Base-by-base conservation (phyloP, 331 rosid species). In the Cydonia oblonga region DNA sequence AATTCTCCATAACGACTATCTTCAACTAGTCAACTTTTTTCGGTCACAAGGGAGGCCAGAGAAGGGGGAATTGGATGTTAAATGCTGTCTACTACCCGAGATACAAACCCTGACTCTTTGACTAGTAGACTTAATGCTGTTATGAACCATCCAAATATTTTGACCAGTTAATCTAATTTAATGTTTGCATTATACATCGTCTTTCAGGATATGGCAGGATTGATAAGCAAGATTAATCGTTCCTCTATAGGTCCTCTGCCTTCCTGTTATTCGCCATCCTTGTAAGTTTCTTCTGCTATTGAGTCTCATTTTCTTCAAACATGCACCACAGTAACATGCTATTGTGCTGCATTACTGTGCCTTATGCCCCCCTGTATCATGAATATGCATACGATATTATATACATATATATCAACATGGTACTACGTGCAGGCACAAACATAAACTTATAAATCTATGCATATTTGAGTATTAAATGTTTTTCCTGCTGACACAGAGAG, bases 141-240 rank as follows among this genome's bases (percentile, higher is more conserved):
- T 38, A 5, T 38, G 44, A 38, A 11, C 44, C 14, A 3, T 3
- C 44, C 5, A 38, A 38, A 38, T 38, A 38, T 38, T 10, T 38
- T 38, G 44, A 38, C 44, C 15, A 38, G 14, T 38, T 38, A 38
- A 38, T 38, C 10, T 3, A 22, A 74, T 79, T 76, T 84, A 75
- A 76, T 66, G 70, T 61, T 68, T 64, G 28, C 66, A 32, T 66
- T 33, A 33, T 54, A 66, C 78, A 75, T 62, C 70, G 22, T 61
- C 57, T 81, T 85, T 86, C 92, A 95, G 99, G 99, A 95, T 80
- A 95, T 95, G 99, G 99, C 97, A 9, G 99, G 99, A 68, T 82
- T 95, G 78, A 91, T 95, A 81, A 95, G 96, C 93, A 95, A 95
- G 93, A 86, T 95, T 51, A 95, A 95, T 64, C 99, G 99, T 76